Percentiles rank a stretch among this genome's conserved stretches.
Conservation (phyloP, 2,329 filamentous ascomycete species). For the Aplosporella prunicola region DNA sequence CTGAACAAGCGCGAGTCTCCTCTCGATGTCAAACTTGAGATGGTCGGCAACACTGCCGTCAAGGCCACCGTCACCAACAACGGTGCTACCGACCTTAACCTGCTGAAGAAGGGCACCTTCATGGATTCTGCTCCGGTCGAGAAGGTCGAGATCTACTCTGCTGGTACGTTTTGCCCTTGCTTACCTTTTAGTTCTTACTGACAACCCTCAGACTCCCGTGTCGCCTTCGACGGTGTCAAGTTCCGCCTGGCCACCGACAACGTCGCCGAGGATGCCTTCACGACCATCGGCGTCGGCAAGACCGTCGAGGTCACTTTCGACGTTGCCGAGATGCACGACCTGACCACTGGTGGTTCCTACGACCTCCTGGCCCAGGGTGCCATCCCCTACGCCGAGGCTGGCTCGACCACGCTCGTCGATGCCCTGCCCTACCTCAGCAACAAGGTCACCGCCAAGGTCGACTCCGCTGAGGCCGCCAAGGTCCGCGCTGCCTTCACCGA, state of each 20-base stretch:
- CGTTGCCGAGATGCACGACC: slow-evolving; percentile 47
- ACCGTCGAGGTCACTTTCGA: slow-evolving; percentile 47
- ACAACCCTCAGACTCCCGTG: slow-evolving; percentile 26
- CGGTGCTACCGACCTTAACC: slow-evolving; percentile 40
- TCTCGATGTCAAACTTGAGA: slow-evolving; percentile 4
- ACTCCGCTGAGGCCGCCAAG: slow-evolving; percentile 46
- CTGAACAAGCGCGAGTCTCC: slow-evolving; percentile 6
- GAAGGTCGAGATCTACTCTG: slow-evolving; percentile 44
- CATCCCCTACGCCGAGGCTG: slow-evolving; percentile 45
- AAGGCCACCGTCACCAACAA: slow-evolving; percentile 47
- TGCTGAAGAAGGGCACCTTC: slow-evolving; percentile 47
- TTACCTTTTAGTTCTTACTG: not conserved
- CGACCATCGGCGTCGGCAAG: slow-evolving; percentile 37
- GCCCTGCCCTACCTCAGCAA: slow-evolving; percentile 51
- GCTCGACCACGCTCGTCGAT: slow-evolving; percentile 45
- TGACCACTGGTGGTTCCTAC: slow-evolving; percentile 44
- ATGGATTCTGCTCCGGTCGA: slow-evolving; percentile 45
- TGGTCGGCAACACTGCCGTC: slow-evolving; percentile 44
- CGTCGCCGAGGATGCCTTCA: slow-evolving; percentile 42
- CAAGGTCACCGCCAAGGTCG: slow-evolving; percentile 46
- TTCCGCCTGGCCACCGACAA: slow-evolving; percentile 38
- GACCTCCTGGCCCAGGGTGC: slow-evolving; percentile 48
- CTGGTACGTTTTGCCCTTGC: slow-evolving; percentile 31
- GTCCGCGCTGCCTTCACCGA: slow-evolving; percentile 39
- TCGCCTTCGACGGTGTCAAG: slow-evolving; percentile 46